Evolutionary conservation across 495 filamentous ascomycete genomes (phyloP), one percentile per base, ranked within the genome.

Genomic region (Xylaria telfairii): DNA sequence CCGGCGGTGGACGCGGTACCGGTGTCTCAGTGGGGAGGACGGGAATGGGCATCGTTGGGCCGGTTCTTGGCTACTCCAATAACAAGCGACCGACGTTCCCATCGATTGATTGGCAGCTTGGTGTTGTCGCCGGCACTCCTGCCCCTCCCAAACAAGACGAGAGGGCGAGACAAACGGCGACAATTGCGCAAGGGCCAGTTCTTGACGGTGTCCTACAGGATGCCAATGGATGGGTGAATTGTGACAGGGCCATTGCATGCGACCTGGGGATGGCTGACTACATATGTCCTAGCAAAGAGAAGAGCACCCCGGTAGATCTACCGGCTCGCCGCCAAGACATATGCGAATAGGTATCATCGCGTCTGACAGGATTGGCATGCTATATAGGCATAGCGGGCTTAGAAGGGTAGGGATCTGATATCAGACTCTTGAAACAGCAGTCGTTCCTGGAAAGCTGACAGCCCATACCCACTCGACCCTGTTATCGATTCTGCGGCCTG

Each of bases 1-100:
- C 67, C 67, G 67, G 67, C 44, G 67, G 67, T 17, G 67, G 67
- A n/a, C 34, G 19, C 12, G 34, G 17, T 12, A 63, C 21, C 24
- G 67, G 67, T 21, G 57, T 15, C 59, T 69, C 57, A 17, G 57
- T 63, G 21, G 67, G 57, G 44, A 69, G 57, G 37, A 13, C 67
- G 67, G 56, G 19, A 62, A 32, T 42, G 21, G 41, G 19, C 67
- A 69, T 68, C 1, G 30, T 68, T n/a, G 41, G 47, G 28, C 66
- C 54, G 26, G 26, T 37, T 34, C 32, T 44, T 63, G 57, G 57
- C 67, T 26, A 49, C 42, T 62, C 37, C 12, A 32, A 30, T 8
- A 51, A 30, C 13, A 51, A 57, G 51, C 1, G 24, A 37, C 65
- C 65, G 17, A 47, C 28, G 53, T 68, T 68, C 41, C 54, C 66